Evolutionary conservation across 2,329 filamentous ascomycete genomes (phyloP).

Genomic region (Fusarium sp.): DNA sequence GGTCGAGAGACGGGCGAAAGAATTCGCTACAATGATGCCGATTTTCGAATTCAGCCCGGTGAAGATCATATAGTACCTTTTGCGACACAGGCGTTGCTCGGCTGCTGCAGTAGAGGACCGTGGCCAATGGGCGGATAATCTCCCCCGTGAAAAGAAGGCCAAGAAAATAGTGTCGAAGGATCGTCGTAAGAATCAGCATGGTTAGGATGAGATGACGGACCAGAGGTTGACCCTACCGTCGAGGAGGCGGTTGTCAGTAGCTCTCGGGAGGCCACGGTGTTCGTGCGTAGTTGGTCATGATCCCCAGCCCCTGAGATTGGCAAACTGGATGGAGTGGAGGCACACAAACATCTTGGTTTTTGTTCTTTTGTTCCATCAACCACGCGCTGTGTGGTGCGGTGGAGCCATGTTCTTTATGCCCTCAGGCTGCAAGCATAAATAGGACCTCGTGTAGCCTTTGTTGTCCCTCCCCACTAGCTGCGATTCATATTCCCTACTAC

Average conservation of each 20-base stretch:
- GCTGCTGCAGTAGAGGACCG: conserved; percentile 9
- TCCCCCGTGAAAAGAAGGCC: background rate
- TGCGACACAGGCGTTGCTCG: conserved; percentile 2
- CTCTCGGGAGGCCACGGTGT: too few species aligned
- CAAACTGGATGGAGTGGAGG: too few species aligned
- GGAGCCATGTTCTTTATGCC: background rate
- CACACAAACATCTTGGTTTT: too few species aligned
- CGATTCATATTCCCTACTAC: background rate
- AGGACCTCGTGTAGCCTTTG: background rate
- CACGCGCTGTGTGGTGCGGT: too few species aligned
- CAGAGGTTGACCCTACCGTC: background rate
- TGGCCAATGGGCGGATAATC: background rate
- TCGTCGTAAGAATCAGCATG: background rate
- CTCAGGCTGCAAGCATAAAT: background rate
- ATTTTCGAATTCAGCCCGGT: conserved; percentile 62
- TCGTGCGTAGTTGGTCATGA: too few species aligned
- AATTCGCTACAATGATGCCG: conserved; percentile 59
- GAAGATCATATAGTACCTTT: conserved; percentile 53
- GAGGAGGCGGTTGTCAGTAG: background rate
- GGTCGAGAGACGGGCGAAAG: conserved; percentile 8
- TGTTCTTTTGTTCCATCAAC: too few species aligned
- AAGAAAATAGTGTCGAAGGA: background rate
- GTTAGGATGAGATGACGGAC: background rate
- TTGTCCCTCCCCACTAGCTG: background rate
- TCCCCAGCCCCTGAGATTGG: too few species aligned